A percentile compares a stretch with the other conserved stretches of the same genome.
Conservation (phyloP, 805 yeast species). For the Yarrowia bubula region DNA sequence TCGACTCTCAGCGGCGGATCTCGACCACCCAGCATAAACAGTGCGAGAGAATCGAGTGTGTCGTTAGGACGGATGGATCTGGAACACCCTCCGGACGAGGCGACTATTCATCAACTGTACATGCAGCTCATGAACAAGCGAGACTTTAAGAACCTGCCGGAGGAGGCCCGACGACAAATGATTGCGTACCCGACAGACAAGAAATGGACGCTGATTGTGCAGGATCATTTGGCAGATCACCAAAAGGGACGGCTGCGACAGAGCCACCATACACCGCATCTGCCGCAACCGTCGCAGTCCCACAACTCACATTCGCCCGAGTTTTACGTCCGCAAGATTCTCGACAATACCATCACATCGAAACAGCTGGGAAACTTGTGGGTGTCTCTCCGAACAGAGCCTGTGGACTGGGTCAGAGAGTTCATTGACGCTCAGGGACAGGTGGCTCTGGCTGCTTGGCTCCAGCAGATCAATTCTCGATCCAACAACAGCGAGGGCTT, state of each 20-base stretch:
- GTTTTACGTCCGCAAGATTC: constrained; percentile 68
- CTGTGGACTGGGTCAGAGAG: constrained; percentile 72
- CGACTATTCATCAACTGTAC: constrained; percentile 71
- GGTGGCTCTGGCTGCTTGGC: constrained; percentile 64
- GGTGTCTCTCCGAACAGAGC: constrained; percentile 91
- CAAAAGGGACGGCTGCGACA: constrained; percentile 50
- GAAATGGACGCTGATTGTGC: constrained; percentile 89
- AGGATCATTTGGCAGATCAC: constrained; percentile 75
- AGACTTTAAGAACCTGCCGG: constrained; percentile 69
- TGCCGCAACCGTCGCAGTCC: background rate
- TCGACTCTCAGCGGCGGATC: background rate
- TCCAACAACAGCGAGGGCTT: constrained; percentile 42
- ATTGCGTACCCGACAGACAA: constrained; percentile 68
- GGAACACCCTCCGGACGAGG: constrained; percentile 65
- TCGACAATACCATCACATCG: constrained; percentile 64
- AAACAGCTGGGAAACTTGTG: constrained; percentile 78
- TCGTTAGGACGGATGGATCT: constrained; percentile 35
- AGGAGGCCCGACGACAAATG: constrained; percentile 74
- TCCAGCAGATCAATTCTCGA: constrained; percentile 48
- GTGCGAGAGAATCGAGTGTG: background rate
- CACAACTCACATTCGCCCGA: constrained; percentile 54
- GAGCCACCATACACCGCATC: constrained; percentile 31
- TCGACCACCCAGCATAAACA: background rate
- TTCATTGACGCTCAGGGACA: constrained; percentile 84
- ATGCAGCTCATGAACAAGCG: constrained; percentile 70